Evolutionary conservation across 306 rosid genomes (phyloP).

Genomic region (Cotoneaster glaucophyllus): DNA sequence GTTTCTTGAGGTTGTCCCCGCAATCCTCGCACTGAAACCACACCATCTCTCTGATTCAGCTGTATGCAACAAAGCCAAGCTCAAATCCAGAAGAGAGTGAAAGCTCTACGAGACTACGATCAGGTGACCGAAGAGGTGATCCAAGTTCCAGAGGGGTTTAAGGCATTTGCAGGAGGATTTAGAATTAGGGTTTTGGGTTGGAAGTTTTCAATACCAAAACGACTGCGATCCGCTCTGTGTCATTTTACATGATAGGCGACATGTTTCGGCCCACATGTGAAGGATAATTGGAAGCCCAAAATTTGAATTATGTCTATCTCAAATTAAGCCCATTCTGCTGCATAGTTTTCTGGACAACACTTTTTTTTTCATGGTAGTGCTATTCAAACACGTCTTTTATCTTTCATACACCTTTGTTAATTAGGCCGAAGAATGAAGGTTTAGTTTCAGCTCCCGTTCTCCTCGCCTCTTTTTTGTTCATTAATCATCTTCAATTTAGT

Average conservation of each 20-base stretch:
- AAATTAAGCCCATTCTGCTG: background rate
- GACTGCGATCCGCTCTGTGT: background rate
- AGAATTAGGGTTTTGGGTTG: slow-evolving; percentile 13
- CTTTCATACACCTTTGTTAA: no score
- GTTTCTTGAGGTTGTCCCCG: slow-evolving; percentile 86
- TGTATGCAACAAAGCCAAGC: background rate
- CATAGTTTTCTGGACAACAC: background rate
- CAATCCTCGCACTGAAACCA: slow-evolving; percentile 98
- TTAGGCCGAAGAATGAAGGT: no score
- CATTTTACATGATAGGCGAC: background rate
- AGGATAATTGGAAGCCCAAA: background rate
- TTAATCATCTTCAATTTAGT: no score
- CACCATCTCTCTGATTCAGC: slow-evolving; percentile 45
- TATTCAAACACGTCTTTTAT: rapidly evolving
- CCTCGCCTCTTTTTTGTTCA: rapidly evolving
- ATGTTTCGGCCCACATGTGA: background rate
- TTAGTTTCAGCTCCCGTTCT: no score
- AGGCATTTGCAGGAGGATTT: background rate
- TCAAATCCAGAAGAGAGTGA: background rate
- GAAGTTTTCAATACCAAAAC: background rate
- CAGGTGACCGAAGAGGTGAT: background rate
- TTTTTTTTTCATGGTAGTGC: no score
- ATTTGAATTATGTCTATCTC: background rate
- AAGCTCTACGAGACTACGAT: background rate
- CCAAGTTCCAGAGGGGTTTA: slow-evolving; percentile 3